Evolutionary conservation across 768 basidiomycete genomes (phyloP).

Genomic region (Crucibulum laeve): DNA sequence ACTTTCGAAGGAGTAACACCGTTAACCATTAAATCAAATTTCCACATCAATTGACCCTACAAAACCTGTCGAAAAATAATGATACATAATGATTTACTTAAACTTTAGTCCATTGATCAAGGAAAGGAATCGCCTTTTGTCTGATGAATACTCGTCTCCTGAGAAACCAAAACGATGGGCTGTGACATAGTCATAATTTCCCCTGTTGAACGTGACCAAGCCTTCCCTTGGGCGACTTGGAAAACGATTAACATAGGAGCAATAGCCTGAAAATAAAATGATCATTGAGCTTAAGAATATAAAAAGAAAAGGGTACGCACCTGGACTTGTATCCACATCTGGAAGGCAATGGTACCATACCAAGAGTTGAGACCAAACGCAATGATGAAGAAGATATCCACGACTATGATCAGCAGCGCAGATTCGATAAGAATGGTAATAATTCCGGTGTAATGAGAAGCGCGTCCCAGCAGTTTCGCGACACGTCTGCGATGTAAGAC

Average conservation of each 20-base stretch:
- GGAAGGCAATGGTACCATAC: background rate
- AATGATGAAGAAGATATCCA: background rate
- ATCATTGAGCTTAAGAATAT: background rate
- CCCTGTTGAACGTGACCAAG: background rate
- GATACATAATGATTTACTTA: too few relatives aligned
- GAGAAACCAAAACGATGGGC: background rate
- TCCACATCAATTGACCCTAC: too few relatives aligned
- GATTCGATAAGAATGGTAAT: background rate
- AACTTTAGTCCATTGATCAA: too few relatives aligned
- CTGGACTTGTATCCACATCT: background rate
- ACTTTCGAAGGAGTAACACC: too few relatives aligned
- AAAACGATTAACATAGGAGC: background rate
- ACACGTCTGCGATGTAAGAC: background rate
- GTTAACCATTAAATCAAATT: too few relatives aligned
- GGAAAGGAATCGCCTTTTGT: background rate
- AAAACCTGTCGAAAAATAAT: too few relatives aligned
- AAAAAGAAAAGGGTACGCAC: background rate
- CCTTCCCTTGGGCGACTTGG: background rate
- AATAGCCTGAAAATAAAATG: background rate
- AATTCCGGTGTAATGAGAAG: background rate
- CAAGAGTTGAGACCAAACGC: background rate
- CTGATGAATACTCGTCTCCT: background rate
- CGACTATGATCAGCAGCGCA: background rate
- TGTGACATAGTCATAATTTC: background rate
- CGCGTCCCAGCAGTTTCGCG: background rate